Evolutionary conservation across 306 rosid species (phyloP), one percentile per base, ranked within the genome.

Genomic region (Arachis stenosperma): DNA sequence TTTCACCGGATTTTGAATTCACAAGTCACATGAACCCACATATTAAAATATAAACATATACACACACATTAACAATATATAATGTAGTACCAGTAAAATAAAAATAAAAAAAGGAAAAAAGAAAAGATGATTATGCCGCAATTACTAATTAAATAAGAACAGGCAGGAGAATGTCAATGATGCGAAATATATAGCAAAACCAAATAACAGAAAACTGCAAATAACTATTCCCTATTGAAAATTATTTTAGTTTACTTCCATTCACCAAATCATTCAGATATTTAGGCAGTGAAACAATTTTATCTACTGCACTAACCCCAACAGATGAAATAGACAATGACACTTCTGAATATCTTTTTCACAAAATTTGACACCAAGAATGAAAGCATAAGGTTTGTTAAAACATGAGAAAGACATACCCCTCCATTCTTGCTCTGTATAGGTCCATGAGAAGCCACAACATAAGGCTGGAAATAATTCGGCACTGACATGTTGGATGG

Each of bases 361-460:
- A 33, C 63, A 65, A 13, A 50, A 56, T 43, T 79, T 54, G 50
- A 57, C 39, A 40, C 30, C 46, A 52, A 29, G 43, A 72, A 61
- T 22, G 57, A 41, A 71, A 68, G 56, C 70, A 64, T 40, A 51
- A 69, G 43, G 52, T 58, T 64, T 72, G 63, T 57, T 39, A 39
- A 73, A 68, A 42, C 52, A 63, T 15, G 54, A 62, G 14, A 58
- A 53, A 78, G 71, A 76, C 90, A 67, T 89, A 94, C 99, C 97
- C 97, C 99, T 78, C 86, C 95, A 82, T 83, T 87, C 61, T 77
- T 87, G 84, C 83, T 82, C 81, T 68, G 90, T 83, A 94, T 65
- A 33, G 99, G 99, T 72, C 99, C 98, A 11, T 94, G 99, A 55
- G 97, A 94, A 78, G 97, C 88, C 64, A 88, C 96, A 83, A 84